These are phyloP conservation scores for Irpex sp. DNA, from an alignment of 1,284 basidiomycete species.

Conservation along the genomic window DNA sequence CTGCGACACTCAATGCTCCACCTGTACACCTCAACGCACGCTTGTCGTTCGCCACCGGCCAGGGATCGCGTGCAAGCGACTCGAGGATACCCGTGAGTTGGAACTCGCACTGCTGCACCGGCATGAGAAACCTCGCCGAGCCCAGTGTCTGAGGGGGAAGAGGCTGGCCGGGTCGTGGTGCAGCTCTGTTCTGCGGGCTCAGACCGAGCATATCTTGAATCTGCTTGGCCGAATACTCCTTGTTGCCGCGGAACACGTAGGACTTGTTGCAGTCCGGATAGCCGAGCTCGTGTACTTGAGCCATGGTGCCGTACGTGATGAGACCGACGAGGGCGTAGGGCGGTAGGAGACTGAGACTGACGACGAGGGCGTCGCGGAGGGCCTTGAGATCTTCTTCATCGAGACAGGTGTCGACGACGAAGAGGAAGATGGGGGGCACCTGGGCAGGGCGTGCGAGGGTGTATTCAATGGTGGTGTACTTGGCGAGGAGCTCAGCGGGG, in stretches of 20 bases:
- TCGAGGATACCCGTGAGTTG: constrained; percentile 95
- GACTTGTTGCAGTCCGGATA: constrained; percentile 97
- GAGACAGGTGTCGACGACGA: constrained; percentile 96
- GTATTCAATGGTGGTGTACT: constrained; percentile 99
- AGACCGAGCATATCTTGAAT: constrained; percentile 99
- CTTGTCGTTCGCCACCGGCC: constrained; percentile 96
- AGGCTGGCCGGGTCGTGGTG: constrained; percentile 83
- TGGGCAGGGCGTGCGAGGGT: constrained; percentile 89
- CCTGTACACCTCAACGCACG: constrained; percentile 95
- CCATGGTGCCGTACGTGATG: constrained; percentile 97
- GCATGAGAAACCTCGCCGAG: constrained; percentile 92
- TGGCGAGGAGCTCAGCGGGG: constrained; percentile 92
- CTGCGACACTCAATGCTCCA: constrained; percentile 91
- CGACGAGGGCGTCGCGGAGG: constrained; percentile 87
- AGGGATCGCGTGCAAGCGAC: constrained; percentile 87
- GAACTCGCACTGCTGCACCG: constrained; percentile 93
- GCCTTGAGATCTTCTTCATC: constrained; percentile 98
- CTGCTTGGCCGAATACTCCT: constrained; percentile 96
- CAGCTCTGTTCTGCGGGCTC: constrained; percentile 70
- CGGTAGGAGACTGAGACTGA: constrained; percentile 90
- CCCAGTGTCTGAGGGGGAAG: constrained; percentile 83
- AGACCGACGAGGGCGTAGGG: constrained; percentile 94
- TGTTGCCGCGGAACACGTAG: constrained; percentile 99
- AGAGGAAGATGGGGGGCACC: constrained; percentile 95
- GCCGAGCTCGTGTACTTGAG: constrained; percentile 98